Percentiles rank a stretch among this genome's conserved stretches.
Conservation (phyloP, 2,329 filamentous ascomycete species). For the Xylariaceae sp. region DNA sequence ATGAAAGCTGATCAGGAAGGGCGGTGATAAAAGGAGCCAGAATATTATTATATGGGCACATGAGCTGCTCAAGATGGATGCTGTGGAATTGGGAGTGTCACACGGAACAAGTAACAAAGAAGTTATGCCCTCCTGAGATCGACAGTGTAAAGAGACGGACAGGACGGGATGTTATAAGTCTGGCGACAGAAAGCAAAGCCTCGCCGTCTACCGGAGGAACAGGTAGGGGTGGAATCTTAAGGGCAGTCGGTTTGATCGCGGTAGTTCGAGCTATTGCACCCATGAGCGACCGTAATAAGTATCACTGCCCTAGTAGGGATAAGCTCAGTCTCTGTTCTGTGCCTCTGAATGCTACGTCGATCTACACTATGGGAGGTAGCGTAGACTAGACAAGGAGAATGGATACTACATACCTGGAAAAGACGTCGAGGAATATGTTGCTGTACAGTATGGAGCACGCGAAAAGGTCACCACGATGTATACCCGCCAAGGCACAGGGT, state of each 20-base stretch:
- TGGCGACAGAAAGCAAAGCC: constrained; percentile 11
- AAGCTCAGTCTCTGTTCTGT: not conserved
- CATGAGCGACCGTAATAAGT: not conserved
- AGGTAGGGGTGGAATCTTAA: constrained; percentile 2
- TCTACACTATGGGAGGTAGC: not conserved
- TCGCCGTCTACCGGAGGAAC: constrained; percentile 2
- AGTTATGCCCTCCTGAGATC: constrained; percentile 12
- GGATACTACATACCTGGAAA: constrained; percentile 1
- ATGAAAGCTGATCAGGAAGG: constrained; percentile 15
- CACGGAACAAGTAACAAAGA: constrained; percentile 10
- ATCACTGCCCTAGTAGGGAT: not conserved
- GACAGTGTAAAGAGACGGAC: constrained; percentile 7
- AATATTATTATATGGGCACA: constrained; percentile 25
- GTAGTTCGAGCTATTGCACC: not conserved
- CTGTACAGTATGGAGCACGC: constrained; percentile 13
- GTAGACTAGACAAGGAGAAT: not conserved
- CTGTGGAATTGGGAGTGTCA: not conserved
- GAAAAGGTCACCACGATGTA: constrained; percentile 10
- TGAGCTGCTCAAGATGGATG: constrained; percentile 8
- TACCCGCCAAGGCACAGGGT: constrained; percentile 4
- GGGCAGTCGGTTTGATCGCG: not conserved
- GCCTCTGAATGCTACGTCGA: not conserved
- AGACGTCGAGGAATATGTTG: not conserved
- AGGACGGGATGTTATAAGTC: constrained; percentile 15
- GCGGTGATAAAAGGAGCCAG: constrained; percentile 12